Conservation (phyloP, 805 yeast species). For the Wickerhamomyces sydowiorum region DNA sequence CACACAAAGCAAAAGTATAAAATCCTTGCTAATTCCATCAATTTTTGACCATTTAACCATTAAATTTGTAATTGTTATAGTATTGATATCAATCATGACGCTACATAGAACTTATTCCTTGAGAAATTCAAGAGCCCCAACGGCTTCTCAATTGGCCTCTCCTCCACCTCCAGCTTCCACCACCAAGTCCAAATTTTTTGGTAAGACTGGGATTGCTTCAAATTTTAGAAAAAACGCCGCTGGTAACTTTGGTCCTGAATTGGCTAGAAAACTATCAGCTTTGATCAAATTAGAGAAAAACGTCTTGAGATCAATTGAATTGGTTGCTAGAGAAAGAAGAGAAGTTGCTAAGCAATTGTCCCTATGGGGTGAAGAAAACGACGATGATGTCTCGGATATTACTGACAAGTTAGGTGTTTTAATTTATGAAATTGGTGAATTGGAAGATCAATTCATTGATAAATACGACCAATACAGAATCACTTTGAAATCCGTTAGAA, state of each 20-base stretch:
- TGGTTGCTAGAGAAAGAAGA: constrained; percentile 89
- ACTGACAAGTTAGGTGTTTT: constrained; percentile 97
- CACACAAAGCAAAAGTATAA: too few relatives aligned
- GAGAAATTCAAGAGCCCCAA: constrained; percentile 74
- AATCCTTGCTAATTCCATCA: too few relatives aligned
- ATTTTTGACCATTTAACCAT: too few relatives aligned
- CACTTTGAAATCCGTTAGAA: constrained; percentile 89
- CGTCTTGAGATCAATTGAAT: constrained; percentile 89
- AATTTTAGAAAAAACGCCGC: constrained; percentile 78
- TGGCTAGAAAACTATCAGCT: constrained; percentile 85
- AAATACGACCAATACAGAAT: constrained; percentile 97
- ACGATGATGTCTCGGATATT: constrained; percentile 94
- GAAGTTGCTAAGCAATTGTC: constrained; percentile 97
- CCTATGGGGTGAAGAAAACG: constrained; percentile 96
- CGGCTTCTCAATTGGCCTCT: constrained; percentile 72
- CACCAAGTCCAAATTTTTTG: constrained; percentile 70
- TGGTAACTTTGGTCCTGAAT: constrained; percentile 91
- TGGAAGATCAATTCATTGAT: constrained; percentile 97
- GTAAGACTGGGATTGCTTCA: constrained; percentile 64
- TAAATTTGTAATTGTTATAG: too few relatives aligned
- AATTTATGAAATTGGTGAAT: constrained; percentile 93
- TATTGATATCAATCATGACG: background rate
- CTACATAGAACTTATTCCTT: constrained; percentile 86
- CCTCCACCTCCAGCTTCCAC: constrained; percentile 81
- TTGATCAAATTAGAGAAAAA: constrained; percentile 95